Base-by-base conservation (phyloP, 1,139 yeast genomes). In the Nakaseomyces sp. region DNA sequence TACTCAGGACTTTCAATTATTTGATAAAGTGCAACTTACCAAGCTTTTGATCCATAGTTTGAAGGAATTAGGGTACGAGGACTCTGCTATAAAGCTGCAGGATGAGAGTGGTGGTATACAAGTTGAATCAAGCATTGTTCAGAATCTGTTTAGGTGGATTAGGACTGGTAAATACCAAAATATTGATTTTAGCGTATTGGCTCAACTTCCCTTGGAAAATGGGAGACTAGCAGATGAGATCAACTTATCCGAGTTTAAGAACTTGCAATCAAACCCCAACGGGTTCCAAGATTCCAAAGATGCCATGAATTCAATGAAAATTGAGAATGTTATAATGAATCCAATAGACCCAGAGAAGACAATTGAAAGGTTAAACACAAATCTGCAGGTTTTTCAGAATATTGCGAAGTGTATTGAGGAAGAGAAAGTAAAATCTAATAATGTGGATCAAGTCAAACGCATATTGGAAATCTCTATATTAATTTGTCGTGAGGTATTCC, bases 21-120 rank as follows among this genome's bases (percentile, higher is more conserved):
- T 61, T 35, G 59, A 60, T 50, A 64, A 60, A 37, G 56, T 55
- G 13, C 79, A 76, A 53, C 64, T 74, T 10, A 68, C 77, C 1
- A 66, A 77, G 41, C 59, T 76, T 20, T 53, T 76, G 30, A 69
- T 75, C 26, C 79, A 75, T 50, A 62, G 77, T 2, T 57, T 76
- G 41, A 58, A 61, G 32, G 80, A 75, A 47, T 49, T 76, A 46
- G 81, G 80, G 3, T 73, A 71, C 51, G 47, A 57, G 6, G 52
- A 60, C 9, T 57, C 74, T 1, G 72, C 76, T 0, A 49, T 57
- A 9, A 43, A 53, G 3, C 58, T 76, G 38, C 71, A 72, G 45
- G 49, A 55, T 6, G 71, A 68, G 51, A 64, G 67, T 49, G 64
- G 65, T 40, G 68, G 70, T 17, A 49, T 68, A 31, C 64, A 66